Conservation (phyloP, 1,139 yeast species). For the Pichia norvegensis region DNA sequence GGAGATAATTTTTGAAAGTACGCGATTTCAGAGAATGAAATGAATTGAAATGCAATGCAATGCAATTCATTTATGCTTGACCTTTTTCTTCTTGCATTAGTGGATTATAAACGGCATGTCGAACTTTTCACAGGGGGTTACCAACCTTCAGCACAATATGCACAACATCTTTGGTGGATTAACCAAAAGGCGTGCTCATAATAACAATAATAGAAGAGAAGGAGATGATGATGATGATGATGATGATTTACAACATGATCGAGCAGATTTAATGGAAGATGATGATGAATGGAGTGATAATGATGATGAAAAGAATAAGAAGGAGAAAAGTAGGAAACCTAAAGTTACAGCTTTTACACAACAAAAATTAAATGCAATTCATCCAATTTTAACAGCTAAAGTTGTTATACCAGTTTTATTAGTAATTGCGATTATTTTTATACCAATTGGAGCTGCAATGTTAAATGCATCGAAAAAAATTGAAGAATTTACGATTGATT, state of each 20-base stretch:
- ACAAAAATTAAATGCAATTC: conserved; percentile 47
- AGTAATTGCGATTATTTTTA: conserved; percentile 69
- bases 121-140: conserved; percentile 10
- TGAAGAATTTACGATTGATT: conserved; percentile 75
- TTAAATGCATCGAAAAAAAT: conserved; percentile 70
- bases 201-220: background rate
- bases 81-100: too few species aligned
- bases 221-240: conserved; percentile 1
- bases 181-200: conserved; percentile 6
- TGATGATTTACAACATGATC: conserved; percentile 8
- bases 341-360: conserved; percentile 60
- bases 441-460: conserved; percentile 89
- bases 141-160: conserved; percentile 14
- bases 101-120: background rate
- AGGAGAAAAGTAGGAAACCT: conserved; percentile 45
- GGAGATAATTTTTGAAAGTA: too few species aligned
- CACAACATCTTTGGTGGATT: conserved; percentile 15
- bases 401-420: conserved; percentile 80
- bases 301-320: conserved; percentile 30
- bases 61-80: too few species aligned
- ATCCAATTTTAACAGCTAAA: conserved; percentile 85
- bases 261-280: conserved; percentile 19
- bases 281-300: conserved; percentile 29
- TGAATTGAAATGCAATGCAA: too few species aligned
- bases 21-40: too few species aligned